Evolutionary conservation across 2,329 filamentous ascomycete species (phyloP).

Genomic region (Lasiodiplodia sp.): DNA sequence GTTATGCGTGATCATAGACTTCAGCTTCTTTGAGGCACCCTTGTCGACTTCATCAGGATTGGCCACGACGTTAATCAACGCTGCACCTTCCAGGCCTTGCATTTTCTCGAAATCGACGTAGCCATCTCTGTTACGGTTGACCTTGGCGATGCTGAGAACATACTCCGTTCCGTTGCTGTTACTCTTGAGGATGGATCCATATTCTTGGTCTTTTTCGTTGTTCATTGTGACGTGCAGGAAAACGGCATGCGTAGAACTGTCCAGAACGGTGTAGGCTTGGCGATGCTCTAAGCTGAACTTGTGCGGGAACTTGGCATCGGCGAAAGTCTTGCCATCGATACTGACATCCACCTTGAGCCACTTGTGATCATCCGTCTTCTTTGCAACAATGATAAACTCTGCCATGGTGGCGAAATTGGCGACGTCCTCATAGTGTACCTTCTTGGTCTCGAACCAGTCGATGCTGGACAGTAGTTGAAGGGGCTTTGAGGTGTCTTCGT

Average conservation of each 20-base stretch:
- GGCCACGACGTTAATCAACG: slow-evolving; percentile 82
- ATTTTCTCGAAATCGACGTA: slow-evolving; percentile 98
- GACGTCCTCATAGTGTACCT: slow-evolving; percentile 72
- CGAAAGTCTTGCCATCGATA: slow-evolving; percentile 83
- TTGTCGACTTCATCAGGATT: slow-evolving; percentile 72
- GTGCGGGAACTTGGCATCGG: slow-evolving; percentile 82
- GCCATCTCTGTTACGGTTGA: slow-evolving; percentile 79
- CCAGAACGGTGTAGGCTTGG: slow-evolving; percentile 88
- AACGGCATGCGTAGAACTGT: slow-evolving; percentile 92
- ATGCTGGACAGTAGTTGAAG: slow-evolving; percentile 78
- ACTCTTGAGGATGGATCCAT: slow-evolving; percentile 92
- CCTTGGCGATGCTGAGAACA: slow-evolving; percentile 78
- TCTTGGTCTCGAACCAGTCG: slow-evolving; percentile 76
- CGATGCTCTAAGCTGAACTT: slow-evolving; percentile 83
- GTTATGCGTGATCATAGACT: slow-evolving; percentile 94
- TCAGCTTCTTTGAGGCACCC: slow-evolving; percentile 77
- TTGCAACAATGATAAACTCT: slow-evolving; percentile 92
- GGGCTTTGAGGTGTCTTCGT: slow-evolving; percentile 68
- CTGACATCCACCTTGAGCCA: slow-evolving; percentile 81
- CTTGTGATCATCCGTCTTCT: slow-evolving; percentile 66
- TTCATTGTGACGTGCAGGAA: slow-evolving; percentile 92
- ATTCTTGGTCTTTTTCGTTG: slow-evolving; percentile 68
- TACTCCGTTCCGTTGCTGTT: slow-evolving; percentile 98
- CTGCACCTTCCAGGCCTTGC: slow-evolving; percentile 87
- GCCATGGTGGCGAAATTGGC: slow-evolving; percentile 92